Evolutionary conservation across 208 protist genomes (phyloP).

Genomic region (Herpetomonas samuelpessoai): DNA sequence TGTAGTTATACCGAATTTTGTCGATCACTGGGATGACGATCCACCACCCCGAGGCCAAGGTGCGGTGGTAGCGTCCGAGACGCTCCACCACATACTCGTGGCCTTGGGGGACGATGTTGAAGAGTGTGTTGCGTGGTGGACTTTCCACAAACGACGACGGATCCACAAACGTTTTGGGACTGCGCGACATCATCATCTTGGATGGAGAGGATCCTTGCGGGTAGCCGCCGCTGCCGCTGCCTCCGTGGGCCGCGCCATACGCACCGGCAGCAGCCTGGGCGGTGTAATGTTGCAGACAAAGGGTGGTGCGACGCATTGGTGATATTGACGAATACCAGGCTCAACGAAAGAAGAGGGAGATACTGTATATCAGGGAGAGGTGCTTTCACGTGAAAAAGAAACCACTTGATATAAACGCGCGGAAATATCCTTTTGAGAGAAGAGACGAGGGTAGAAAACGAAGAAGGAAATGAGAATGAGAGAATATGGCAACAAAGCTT

Average conservation of each 20-base stretch:
- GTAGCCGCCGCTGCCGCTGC: neutral
- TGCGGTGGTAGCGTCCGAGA: constrained; percentile 91
- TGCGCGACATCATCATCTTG: constrained; percentile 35
- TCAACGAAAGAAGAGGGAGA: too few relatives aligned
- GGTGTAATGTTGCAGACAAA: constrained; percentile 10
- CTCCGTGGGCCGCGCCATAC: neutral
- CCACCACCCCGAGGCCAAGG: constrained; percentile 90
- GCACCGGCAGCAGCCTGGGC: constrained; percentile 3
- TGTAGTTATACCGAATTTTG: constrained; percentile 94
- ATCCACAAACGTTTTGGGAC: constrained; percentile 33
- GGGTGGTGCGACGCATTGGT: constrained; percentile 12
- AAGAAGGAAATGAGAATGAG: too few relatives aligned
- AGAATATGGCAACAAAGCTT: too few relatives aligned
- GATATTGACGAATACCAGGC: too few relatives aligned
- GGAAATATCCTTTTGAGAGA: too few relatives aligned
- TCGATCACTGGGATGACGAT: constrained; percentile 94
- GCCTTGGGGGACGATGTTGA: constrained; percentile 95
- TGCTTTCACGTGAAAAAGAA: too few relatives aligned
- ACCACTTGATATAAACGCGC: too few relatives aligned
- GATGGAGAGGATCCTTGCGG: neutral
- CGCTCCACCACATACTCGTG: constrained; percentile 94
- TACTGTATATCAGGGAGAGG: too few relatives aligned
- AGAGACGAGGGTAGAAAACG: too few relatives aligned
- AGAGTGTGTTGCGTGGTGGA: constrained; percentile 67
- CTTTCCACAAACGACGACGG: constrained; percentile 61